Evolutionary conservation across 1,139 yeast species (phyloP).

Genomic region (Diutina mesorugosa): DNA sequence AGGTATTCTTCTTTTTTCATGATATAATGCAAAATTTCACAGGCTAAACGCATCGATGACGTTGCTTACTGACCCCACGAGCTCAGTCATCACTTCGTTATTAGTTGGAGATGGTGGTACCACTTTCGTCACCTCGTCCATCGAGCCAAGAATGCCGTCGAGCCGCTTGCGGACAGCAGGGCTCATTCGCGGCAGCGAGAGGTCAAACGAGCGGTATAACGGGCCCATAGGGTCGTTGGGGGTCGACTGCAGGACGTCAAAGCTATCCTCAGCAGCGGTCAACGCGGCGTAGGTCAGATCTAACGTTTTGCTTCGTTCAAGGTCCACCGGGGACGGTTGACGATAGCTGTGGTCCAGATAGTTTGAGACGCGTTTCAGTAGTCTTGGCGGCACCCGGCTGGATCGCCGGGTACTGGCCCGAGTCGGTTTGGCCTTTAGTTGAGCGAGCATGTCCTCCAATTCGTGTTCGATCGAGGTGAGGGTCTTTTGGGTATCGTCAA

Average conservation of each 20-base stretch:
- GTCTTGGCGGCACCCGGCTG: neutral
- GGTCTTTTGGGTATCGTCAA: neutral
- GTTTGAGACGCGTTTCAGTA: neutral
- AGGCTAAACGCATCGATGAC: neutral
- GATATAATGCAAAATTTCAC: neutral
- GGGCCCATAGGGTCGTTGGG: neutral
- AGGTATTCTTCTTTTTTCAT: neutral
- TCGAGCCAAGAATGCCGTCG: neutral
- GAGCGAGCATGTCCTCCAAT: neutral
- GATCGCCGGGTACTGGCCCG: neutral
- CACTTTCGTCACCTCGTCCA: neutral
- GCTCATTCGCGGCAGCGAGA: neutral
- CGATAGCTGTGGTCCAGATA: neutral
- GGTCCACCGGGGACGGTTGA: neutral
- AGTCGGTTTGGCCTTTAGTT: neutral
- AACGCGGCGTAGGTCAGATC: slow-evolving; percentile 1
- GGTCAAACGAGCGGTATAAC: neutral
- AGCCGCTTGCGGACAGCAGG: neutral
- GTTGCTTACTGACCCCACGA: neutral
- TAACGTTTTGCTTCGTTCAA: neutral
- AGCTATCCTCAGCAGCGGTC: neutral
- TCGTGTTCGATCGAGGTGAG: neutral
- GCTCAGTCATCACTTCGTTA: neutral
- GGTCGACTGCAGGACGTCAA: neutral
- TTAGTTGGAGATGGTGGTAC: neutral